Evolutionary conservation across 371 early-diverging fungal species (phyloP).

Genomic region (Mortierella sp.): DNA sequence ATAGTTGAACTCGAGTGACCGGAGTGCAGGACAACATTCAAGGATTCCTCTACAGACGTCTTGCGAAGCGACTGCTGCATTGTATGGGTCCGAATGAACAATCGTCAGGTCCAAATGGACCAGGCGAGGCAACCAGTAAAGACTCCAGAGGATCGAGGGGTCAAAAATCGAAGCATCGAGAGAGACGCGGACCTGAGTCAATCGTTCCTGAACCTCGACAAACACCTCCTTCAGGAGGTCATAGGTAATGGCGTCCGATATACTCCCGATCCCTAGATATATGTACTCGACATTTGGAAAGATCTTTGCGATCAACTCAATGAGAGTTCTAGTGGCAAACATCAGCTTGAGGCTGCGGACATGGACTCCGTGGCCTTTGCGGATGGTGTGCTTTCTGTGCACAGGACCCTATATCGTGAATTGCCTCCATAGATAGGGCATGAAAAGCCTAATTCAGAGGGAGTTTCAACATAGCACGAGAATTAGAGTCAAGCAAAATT

Average conservation of each 20-base stretch:
- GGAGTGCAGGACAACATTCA: not conserved
- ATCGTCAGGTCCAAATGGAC: not conserved
- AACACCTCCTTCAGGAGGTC: not conserved
- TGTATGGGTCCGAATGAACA: not conserved
- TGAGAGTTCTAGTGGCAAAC: not conserved
- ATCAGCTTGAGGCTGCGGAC: not conserved
- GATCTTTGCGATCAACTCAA: not conserved
- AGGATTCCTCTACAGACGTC: not conserved
- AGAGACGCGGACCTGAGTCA: not conserved
- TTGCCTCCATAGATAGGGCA: not conserved
- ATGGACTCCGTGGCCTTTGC: not conserved
- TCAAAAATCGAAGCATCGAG: not conserved
- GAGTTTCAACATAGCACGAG: not conserved
- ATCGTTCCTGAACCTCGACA: not conserved
- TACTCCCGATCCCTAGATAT: not conserved
- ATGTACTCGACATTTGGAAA: not conserved
- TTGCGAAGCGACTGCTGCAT: not conserved
- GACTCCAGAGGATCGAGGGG: not conserved
- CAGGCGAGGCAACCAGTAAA: not conserved
- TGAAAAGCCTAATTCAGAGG: not conserved
- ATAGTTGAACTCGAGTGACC: not conserved
- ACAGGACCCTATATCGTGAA: not conserved
- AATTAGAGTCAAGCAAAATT: too few species aligned
- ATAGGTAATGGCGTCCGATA: not conserved
- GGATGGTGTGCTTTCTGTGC: not conserved